These are phyloP conservation scores for Metarhizium sp. DNA, from an alignment of 2,329 filamentous ascomycete species.

Conservation along the genomic window DNA sequence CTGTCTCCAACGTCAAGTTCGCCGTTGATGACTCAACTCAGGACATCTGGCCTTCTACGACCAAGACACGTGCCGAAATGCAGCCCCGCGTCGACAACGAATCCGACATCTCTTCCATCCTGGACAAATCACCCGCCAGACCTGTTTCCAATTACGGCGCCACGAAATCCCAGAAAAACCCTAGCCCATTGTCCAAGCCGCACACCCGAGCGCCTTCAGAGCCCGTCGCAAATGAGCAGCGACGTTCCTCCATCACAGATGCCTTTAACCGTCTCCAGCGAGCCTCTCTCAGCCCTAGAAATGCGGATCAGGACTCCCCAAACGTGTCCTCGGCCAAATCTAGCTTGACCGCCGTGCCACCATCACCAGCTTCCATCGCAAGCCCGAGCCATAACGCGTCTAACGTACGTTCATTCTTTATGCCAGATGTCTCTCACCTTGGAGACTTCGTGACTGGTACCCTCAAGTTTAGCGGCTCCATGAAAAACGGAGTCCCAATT, in stretches of 20 bases:
- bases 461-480: slow-evolving; percentile 39
- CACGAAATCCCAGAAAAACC: slow-evolving; percentile 20
- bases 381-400: slow-evolving; percentile 28
- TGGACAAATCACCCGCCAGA: slow-evolving; percentile 29
- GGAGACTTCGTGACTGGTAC: slow-evolving; percentile 48
- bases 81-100: slow-evolving; percentile 45
- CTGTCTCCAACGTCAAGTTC: slow-evolving; percentile 21
- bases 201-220: slow-evolving; percentile 23
- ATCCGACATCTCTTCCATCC: slow-evolving; percentile 36
- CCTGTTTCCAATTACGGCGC: slow-evolving; percentile 15
- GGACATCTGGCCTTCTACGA: slow-evolving; percentile 28
- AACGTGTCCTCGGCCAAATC: slow-evolving; percentile 30
- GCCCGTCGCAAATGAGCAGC: slow-evolving; percentile 13
- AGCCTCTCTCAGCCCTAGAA: slow-evolving; percentile 23
- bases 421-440: slow-evolving; percentile 45
- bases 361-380: slow-evolving; percentile 24
- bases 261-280: slow-evolving; percentile 25
- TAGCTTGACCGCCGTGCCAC: slow-evolving; percentile 30
- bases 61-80: slow-evolving; percentile 39
- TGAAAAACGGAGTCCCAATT: slow-evolving; percentile 44
- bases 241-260: slow-evolving; percentile 22
- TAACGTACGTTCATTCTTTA: slow-evolving; percentile 42
- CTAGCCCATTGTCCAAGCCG: slow-evolving; percentile 28
- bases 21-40: slow-evolving; percentile 31
- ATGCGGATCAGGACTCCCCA: slow-evolving; percentile 18